Percentiles rank a stretch among this genome's conserved stretches.
Evolutionary conservation across 805 yeast species (phyloP).

Genomic region (Groenewaldozyma tartarivorans): DNA sequence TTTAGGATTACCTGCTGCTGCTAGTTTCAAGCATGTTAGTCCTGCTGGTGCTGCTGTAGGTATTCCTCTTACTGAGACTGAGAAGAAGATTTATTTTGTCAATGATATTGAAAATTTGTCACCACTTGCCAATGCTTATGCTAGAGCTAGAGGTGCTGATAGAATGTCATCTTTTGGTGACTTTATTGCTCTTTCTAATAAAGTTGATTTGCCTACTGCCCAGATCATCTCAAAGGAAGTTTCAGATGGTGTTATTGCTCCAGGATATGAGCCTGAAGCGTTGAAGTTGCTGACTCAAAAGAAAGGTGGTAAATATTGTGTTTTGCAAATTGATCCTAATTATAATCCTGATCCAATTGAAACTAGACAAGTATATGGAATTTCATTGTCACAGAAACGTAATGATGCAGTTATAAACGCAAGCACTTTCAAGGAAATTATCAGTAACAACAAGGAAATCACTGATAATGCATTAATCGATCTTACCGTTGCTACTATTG

Average conservation of each 20-base stretch:
- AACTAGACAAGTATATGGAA: constrained; percentile 93
- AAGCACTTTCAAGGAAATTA: constrained; percentile 83
- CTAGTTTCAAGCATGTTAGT: constrained; percentile 96
- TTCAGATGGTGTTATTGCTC: constrained; percentile 97
- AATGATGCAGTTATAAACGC: constrained; percentile 94
- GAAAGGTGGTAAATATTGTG: constrained; percentile 96
- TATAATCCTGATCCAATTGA: constrained; percentile 73
- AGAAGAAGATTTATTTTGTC: constrained; percentile 93
- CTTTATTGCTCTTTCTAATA: constrained; percentile 93
- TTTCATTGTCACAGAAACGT: constrained; percentile 91
- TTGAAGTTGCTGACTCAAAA: constrained; percentile 78
- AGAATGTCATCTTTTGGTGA: constrained; percentile 99
- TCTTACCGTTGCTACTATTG: constrained; percentile 93
- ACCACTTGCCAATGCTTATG: constrained; percentile 95
- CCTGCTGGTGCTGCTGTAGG: constrained; percentile 99
- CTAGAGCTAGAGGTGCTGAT: constrained; percentile 99
- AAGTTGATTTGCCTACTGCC: constrained; percentile 94
- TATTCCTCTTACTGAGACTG: constrained; percentile 79
- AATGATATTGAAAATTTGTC: constrained; percentile 89
- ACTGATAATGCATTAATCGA: constrained; percentile 91
- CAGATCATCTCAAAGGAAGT: constrained; percentile 96
- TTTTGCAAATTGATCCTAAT: constrained; percentile 92
- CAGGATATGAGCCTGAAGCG: constrained; percentile 91
- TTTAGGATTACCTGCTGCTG: constrained; percentile 94
- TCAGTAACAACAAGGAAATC: constrained; percentile 74